Base-by-base conservation (phyloP, 306 rosid species). In the Prunus mume region DNA sequence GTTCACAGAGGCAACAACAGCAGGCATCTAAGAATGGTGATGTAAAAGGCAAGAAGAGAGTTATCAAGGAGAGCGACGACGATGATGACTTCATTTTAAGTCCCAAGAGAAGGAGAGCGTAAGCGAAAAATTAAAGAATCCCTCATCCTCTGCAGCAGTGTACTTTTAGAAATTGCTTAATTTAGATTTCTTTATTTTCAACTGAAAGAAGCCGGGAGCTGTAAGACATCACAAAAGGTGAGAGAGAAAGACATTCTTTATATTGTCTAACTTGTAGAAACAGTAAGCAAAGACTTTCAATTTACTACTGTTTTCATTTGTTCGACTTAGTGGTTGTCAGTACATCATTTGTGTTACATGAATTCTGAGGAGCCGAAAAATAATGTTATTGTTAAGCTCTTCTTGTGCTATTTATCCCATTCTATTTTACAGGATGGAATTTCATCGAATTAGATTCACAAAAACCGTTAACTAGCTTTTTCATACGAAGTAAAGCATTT, bases 81-180 rank as follows among this genome's bases (percentile, higher is more conserved):
- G 90, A 83, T 0, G 86, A 91, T n/a, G 85, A 91, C 65, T 91
- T 89, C 81, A 76, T 87, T 75, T 71, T 88, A 77, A 90, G 97
- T 82, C 83, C 88, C 65, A 95, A 85, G 80, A 92, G 97, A 85
- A 90, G 88, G 78, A 94, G 77, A 87, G 79, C 72, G 81, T 91
- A 78, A 87, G 73, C 43, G 52, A 68, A 62, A 78, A 65, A 2
- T 9, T 19, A 12, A 38, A 3, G 3, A 56, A 46, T 72, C 78
- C 68, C 5, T 63, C 65, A 19, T 38, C 34, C 65, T 68, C 72
- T 69, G 69, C 51, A 65, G 65, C 68, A 19, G 34, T 66, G 73
- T 77, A 69, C 38, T 32, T 51, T 30, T 79, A 18, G 5, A 67
- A 46, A 79, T 73, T 52, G 78, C 66, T 67, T 50, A 72, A 61